Evolutionary conservation across 352 stramenopile species (phyloP).

Genomic region (Phytopythium kandeliae): DNA sequence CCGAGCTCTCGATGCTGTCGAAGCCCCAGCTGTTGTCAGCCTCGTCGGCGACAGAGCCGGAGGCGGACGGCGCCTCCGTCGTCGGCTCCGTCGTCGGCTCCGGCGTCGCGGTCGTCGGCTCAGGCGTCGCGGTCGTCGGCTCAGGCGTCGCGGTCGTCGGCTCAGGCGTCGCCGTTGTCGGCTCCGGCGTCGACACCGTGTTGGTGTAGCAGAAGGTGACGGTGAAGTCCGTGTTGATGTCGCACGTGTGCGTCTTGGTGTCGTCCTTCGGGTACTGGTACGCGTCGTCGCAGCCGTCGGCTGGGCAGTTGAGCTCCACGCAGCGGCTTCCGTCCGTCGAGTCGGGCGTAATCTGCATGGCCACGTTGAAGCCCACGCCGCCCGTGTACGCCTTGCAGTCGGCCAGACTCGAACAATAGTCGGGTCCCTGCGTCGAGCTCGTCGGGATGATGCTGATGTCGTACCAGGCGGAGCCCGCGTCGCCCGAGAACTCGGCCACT

Average conservation of each 20-base stretch:
- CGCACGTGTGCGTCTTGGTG: conserved; percentile 63
- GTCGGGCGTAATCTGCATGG: conserved; percentile 57
- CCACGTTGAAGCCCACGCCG: conserved; percentile 57
- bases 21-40: conserved; percentile 9
- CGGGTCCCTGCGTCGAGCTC: conserved; percentile 24
- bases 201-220: conserved; percentile 48
- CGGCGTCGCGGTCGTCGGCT: conserved; percentile 1
- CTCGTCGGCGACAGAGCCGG: conserved; percentile 4
- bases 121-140: conserved; percentile 11
- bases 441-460: conserved; percentile 81
- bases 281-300: conserved; percentile 49
- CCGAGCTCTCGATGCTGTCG: conserved; percentile 6
- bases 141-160: conserved; percentile 12
- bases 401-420: conserved; percentile 40
- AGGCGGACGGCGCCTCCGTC: conserved; percentile 7
- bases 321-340: conserved; percentile 35
- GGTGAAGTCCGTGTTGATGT: conserved; percentile 39
- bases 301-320: conserved; percentile 39
- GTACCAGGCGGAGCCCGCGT: conserved; percentile 49
- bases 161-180: conserved; percentile 11
- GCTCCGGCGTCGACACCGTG: conserved; percentile 11
- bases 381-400: conserved; percentile 51
- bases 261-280: conserved; percentile 71
- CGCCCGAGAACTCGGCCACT: conserved; percentile 67
- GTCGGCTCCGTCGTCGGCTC: conserved; percentile 8